Percentiles rank a stretch among this genome's conserved stretches.
phyloP scores from a whole-genome alignment of 768 basidiomycete species.

The Leucosporidium creatinivorum region DNA sequence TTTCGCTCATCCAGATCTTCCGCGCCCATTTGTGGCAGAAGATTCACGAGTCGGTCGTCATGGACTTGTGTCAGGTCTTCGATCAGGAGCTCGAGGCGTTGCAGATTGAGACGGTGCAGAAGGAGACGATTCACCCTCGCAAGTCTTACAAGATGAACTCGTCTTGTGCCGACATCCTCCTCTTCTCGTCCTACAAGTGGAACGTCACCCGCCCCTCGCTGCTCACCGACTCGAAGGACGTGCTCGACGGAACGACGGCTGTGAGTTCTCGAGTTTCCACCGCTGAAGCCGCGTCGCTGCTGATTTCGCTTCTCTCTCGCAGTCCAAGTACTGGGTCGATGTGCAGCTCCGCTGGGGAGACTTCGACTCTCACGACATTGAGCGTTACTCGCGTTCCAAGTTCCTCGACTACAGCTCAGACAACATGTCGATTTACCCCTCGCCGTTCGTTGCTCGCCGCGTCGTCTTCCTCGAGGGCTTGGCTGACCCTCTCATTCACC shows the following conservation, averaged over 20 bases:
- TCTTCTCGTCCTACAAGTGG: conserved; percentile 86
- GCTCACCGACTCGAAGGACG: conserved; percentile 92
- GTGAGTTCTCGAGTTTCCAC: conserved; percentile 78
- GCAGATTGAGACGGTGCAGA: conserved; percentile 98
- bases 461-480: neutral
- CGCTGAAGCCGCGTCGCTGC: conserved; percentile 1
- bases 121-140: conserved; percentile 95
- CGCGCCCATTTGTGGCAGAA: conserved; percentile 99
- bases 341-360: conserved; percentile 88
- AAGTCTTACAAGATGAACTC: conserved; percentile 99
- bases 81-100: conserved; percentile 97
- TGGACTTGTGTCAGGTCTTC: conserved; percentile 84
- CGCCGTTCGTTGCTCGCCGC: conserved; percentile 49
- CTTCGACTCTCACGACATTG: conserved; percentile 98
- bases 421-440: conserved; percentile 75
- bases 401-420: conserved; percentile 78
- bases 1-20: conserved; percentile 99
- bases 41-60: conserved; percentile 54
- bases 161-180: conserved; percentile 94
- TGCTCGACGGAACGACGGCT: conserved; percentile 92
- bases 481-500: neutral
- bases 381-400: conserved; percentile 94
- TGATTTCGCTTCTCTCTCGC: conserved; percentile 90
- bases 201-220: conserved; percentile 94
- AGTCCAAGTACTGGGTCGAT: conserved; percentile 85